Conservation (phyloP, 2,329 filamentous ascomycete species). For the Fusarium floridanum region DNA sequence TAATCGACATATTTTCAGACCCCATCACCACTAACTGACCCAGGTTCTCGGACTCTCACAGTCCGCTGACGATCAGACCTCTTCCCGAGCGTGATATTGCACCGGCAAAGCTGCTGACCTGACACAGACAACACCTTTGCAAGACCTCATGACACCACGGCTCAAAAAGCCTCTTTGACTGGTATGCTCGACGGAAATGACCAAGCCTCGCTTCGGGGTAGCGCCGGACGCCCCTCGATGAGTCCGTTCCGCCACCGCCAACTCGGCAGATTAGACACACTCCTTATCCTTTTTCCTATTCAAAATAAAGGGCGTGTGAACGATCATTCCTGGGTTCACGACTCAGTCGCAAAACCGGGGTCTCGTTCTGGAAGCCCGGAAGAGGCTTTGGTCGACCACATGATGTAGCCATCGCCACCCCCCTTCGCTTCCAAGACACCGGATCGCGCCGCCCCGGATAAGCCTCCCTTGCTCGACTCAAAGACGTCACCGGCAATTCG, state of each 20-base stretch:
- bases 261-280: constrained; percentile 4
- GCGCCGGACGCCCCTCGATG: constrained; percentile 8
- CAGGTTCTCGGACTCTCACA: constrained; percentile 23
- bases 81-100: constrained; percentile 9
- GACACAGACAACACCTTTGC: constrained; percentile 19
- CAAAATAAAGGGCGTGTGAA: constrained; percentile 15
- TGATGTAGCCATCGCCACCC: constrained; percentile 3
- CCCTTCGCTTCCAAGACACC: constrained; percentile 23
- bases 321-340: neutral
- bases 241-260: constrained; percentile 13
- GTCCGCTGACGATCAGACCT: constrained; percentile 26
- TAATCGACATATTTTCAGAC: constrained; percentile 20
- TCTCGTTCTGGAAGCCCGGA: constrained; percentile 31
- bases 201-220: constrained; percentile 22
- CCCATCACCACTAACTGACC: constrained; percentile 7
- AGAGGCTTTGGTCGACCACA: constrained; percentile 29
- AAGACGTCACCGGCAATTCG: constrained; percentile 11
- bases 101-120: constrained; percentile 16
- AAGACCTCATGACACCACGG: constrained; percentile 9
- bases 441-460: constrained; percentile 36
- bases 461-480: constrained; percentile 14
- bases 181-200: constrained; percentile 33
- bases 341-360: constrained; percentile 7
- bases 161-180: neutral
- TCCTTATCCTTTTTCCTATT: neutral